These are phyloP conservation scores for Penicillium sp. DNA, from an alignment of 2,329 filamentous ascomycete genomes.

Conservation along the genomic window DNA sequence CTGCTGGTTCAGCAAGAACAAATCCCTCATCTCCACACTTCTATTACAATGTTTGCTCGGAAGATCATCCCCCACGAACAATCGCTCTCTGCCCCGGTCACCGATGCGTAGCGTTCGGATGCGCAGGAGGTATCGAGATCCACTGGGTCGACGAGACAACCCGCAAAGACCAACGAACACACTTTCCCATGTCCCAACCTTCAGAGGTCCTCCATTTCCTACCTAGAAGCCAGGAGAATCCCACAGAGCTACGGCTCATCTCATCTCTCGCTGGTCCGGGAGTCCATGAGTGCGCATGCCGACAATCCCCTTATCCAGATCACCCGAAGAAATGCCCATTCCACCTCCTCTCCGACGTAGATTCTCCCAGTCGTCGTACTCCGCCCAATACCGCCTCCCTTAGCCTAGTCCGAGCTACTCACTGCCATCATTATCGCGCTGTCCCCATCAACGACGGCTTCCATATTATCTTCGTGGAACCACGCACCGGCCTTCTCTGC, in stretches of 20 bases:
- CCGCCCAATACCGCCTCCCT: conserved; percentile 30
- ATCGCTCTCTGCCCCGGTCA: conserved; percentile 70
- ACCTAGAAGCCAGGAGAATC: conserved; percentile 58
- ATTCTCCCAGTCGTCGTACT: conserved; percentile 36
- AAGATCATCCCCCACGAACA: conserved; percentile 68
- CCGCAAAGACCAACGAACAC: conserved; percentile 44
- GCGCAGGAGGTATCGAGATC: conserved; percentile 66
- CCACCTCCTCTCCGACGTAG: conserved; percentile 37
- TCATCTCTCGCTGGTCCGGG: conserved; percentile 61
- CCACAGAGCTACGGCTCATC: conserved; percentile 66
- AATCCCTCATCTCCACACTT: conserved; percentile 46
- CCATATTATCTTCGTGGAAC: conserved; percentile 70
- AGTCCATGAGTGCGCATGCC: conserved; percentile 39
- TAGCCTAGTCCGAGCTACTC: conserved; percentile 49
- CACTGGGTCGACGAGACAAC: conserved; percentile 63
- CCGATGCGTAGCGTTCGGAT: conserved; percentile 70
- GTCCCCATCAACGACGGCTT: conserved; percentile 69
- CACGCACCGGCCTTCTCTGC: conserved; percentile 61
- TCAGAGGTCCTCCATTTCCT: conserved; percentile 62
- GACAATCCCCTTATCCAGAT: conserved; percentile 29
- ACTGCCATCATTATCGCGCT: conserved; percentile 67
- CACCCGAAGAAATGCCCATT: conserved; percentile 35
- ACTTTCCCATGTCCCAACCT: conserved; percentile 50
- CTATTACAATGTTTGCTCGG: conserved; percentile 62
- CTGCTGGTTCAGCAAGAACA: conserved; percentile 30